Base-by-base conservation (phyloP, 176 grass and related monocot species). In the Tuctoria greenei region DNA sequence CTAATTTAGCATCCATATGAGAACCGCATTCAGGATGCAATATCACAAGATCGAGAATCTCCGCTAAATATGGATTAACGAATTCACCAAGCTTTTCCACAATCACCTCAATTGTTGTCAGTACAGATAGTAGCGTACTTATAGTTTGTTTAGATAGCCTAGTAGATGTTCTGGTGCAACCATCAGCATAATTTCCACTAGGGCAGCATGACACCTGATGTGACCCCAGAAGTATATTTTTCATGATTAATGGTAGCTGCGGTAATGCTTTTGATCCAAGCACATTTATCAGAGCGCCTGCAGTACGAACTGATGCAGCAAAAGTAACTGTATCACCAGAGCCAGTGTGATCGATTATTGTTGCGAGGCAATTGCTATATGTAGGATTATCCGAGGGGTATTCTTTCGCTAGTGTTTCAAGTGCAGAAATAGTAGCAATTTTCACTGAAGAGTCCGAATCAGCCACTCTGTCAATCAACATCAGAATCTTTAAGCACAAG, bases 41-140 rank as follows among this genome's bases (percentile, higher is more conserved):
- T 64, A 97, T 69, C 27, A 91, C 66, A 34, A 91, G 84, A 83
- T 97, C 88, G 72, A 97, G 67, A 56, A 84, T 87, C 46, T 80
- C 82, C 39, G 75, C 82, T 45, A 97, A 72, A 86, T 97, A 93
- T 78, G 86, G 94, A 93, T 93, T 97, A 71, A 97, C 31, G 81
- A 93, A 93, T 50, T 90, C 91, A 4, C 88, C 86, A 80, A 93
- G 84, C 79, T 90, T 93, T 74, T 93, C 79, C 13, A 93, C 73
- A 87, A 93, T 81, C 74, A 79, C 86, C 82, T 97, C 91, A 24
- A 93, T 77, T 47, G 88, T 92, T 14, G 63, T 75, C 66, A 94
- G 64, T 67, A 89, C 69, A 69, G 91, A 91, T 16, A 93, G 45
- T 43, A 98, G 74, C 47, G 90, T 12, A 34, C 73, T 65, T 66